phyloP scores from a whole-genome alignment of 352 stramenopile genomes.

The Globisporangium mamillatum region DNA sequence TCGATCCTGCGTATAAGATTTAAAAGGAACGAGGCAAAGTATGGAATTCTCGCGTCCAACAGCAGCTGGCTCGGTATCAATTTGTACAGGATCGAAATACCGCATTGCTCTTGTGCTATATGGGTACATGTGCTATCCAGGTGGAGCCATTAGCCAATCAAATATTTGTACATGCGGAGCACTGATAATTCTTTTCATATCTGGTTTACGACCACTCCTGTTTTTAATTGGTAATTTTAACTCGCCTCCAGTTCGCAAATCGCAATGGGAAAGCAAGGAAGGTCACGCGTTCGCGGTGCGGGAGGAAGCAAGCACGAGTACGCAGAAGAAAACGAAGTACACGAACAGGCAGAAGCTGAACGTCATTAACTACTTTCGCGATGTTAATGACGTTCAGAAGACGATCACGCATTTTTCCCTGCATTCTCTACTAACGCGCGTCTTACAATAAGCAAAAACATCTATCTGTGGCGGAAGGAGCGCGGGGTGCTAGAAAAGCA shows the following conservation, averaged over 20 bases:
- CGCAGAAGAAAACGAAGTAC: not conserved
- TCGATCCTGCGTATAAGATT: too few relatives aligned
- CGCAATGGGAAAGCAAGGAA: not conserved
- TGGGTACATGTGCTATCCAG: not conserved
- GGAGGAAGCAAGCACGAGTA: not conserved
- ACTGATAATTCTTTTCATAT: not conserved
- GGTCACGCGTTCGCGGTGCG: not conserved
- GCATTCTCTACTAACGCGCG: not conserved
- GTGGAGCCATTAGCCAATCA: not conserved
- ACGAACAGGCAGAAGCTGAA: not conserved
- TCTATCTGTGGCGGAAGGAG: not conserved
- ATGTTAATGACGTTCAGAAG: not conserved
- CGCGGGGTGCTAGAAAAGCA: not conserved
- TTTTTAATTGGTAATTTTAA: not conserved
- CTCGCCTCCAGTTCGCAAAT: not conserved
- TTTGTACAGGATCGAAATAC: not conserved
- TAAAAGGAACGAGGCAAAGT: too few relatives aligned
- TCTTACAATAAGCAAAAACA: not conserved
- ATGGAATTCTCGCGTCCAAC: too few relatives aligned
- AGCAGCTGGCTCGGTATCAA: too few relatives aligned
- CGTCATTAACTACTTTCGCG: not conserved
- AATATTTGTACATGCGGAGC: not conserved
- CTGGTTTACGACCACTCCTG: not conserved
- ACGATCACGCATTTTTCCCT: not conserved
- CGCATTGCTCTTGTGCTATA: not conserved